Evolutionary conservation across 2,329 filamentous ascomycete genomes (phyloP), one percentile per base, ranked within the genome.

Genomic region (Venturia aucupariae): DNA sequence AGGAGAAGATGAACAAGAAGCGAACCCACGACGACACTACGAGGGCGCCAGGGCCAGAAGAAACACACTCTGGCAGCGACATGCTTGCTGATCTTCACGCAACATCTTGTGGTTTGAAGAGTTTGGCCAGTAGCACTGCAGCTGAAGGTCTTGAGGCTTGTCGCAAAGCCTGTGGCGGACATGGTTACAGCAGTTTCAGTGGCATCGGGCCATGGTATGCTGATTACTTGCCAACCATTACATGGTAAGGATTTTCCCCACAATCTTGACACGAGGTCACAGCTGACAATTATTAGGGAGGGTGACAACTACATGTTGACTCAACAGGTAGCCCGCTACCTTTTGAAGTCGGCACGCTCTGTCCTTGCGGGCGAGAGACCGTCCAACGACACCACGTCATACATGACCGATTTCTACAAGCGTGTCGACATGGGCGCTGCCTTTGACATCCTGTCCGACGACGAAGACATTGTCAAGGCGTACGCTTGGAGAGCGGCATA

Each of bases 241-340:
- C 87, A 13, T 90, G 86, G 86, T 57, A 57, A 13, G 51, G 4
- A n/a, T 51, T 11, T 27, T 19, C 13, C 19, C 17, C n/a, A 17
- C 19, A n/a, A n/a, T 10, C n/a, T n/a, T 8, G 24, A 57, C 1
- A 32, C 27, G 81, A 81, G 60, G n/a, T n/a, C 72, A 81, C 7
- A 77, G 79, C 3, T 82, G 82, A 69, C 80, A 79, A 0, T 2
- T 11, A 22, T 2, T 11, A 57, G 51, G 51, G 89, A 91, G 73
- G 89, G 89, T 55, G 89, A 90, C 77, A 90, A 90, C 79, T 91
- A 89, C 78, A 90, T 92, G 88, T 79, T 92, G 65, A 90, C 87
- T 11, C 89, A 92, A 74, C 89, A 92, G 76, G 88, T 91, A 2
- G 86, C 87, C 2, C 84, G 88, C 65, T 91, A 91, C 78, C 82